Percentiles rank a stretch among this genome's conserved stretches.
Conservation (phyloP, 192 early-diverging fungal species). For the Coemansia sp. region DNA sequence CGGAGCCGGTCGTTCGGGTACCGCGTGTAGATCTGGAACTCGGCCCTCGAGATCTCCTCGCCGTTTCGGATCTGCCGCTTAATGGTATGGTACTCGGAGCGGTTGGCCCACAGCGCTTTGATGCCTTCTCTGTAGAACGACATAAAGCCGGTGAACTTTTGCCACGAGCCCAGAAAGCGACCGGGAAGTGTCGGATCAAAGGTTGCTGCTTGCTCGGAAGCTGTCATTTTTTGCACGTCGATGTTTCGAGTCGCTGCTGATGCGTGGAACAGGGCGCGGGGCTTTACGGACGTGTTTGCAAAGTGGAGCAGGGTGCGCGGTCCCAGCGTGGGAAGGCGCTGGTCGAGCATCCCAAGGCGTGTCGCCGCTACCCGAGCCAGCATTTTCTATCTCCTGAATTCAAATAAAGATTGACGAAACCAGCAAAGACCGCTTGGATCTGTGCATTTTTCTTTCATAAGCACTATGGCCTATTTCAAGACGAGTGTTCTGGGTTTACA, state of each 20-base stretch:
- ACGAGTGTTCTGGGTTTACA: too few relatives aligned
- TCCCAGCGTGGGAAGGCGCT: too few relatives aligned
- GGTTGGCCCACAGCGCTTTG: constrained; percentile 37
- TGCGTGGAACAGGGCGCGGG: constrained; percentile 1
- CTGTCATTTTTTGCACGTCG: not conserved
- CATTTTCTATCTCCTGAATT: too few relatives aligned
- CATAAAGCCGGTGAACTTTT: constrained; percentile 37
- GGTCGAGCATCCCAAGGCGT: too few relatives aligned
- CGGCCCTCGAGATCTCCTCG: constrained; percentile 20
- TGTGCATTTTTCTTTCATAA: too few relatives aligned
- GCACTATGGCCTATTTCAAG: too few relatives aligned
- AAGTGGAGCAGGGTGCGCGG: too few relatives aligned
- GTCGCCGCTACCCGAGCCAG: too few relatives aligned
- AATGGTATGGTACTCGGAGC: constrained; percentile 8
- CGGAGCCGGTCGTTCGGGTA: constrained; percentile 34
- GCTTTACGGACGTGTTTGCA: not conserved
- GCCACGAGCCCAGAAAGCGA: constrained; percentile 21
- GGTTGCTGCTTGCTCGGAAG: not conserved
- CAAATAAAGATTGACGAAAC: too few relatives aligned
- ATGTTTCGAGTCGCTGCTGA: not conserved
- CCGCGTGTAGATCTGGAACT: constrained; percentile 33
- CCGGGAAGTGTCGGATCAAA: constrained; percentile 48
- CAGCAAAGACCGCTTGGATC: too few relatives aligned
- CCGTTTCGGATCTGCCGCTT: constrained; percentile 14
- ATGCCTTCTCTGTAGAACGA: constrained; percentile 46